These are phyloP conservation scores for Rhodotorula sp. DNA, from an alignment of 1,284 basidiomycete species.

Conservation along the genomic window DNA sequence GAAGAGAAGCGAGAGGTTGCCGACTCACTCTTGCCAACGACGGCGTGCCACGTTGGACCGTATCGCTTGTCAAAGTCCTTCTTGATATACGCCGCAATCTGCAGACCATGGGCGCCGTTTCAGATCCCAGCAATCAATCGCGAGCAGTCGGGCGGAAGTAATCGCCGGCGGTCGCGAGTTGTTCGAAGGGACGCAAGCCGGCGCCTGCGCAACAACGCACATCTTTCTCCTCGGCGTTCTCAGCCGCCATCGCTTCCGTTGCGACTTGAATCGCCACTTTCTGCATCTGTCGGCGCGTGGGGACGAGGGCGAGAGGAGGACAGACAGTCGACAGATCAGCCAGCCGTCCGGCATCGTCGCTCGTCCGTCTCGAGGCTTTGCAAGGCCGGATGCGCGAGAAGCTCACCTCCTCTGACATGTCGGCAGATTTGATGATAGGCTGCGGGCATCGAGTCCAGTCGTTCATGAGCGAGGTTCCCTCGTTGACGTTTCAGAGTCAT, in stretches of 20 bases:
- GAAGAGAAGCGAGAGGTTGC: neutral
- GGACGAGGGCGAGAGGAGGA: too few relatives aligned
- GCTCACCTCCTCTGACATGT: constrained; percentile 78
- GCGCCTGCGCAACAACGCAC: constrained; percentile 9
- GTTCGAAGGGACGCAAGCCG: too few relatives aligned
- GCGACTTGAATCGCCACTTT: constrained; percentile 86
- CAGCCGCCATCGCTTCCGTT: constrained; percentile 79
- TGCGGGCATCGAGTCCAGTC: constrained; percentile 45
- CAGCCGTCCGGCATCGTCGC: neutral
- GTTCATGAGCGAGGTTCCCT: too few relatives aligned
- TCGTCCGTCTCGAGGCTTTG: too few relatives aligned
- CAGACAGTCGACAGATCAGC: neutral
- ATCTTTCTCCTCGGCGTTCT: constrained; percentile 49
- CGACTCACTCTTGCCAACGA: constrained; percentile 82
- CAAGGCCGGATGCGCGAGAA: neutral
- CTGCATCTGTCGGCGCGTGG: constrained; percentile 65
- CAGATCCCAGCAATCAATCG: too few relatives aligned
- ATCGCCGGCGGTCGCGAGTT: too few relatives aligned
- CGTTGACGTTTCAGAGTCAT: too few relatives aligned
- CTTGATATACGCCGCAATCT: constrained; percentile 97
- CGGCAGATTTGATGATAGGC: constrained; percentile 93
- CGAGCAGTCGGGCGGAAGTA: neutral
- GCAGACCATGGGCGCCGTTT: neutral
- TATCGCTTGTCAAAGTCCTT: constrained; percentile 91
- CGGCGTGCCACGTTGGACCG: constrained; percentile 94